These are phyloP conservation scores for Alternaria alternata DNA, from an alignment of 2,329 filamentous ascomycete genomes.

Conservation along the genomic window DNA sequence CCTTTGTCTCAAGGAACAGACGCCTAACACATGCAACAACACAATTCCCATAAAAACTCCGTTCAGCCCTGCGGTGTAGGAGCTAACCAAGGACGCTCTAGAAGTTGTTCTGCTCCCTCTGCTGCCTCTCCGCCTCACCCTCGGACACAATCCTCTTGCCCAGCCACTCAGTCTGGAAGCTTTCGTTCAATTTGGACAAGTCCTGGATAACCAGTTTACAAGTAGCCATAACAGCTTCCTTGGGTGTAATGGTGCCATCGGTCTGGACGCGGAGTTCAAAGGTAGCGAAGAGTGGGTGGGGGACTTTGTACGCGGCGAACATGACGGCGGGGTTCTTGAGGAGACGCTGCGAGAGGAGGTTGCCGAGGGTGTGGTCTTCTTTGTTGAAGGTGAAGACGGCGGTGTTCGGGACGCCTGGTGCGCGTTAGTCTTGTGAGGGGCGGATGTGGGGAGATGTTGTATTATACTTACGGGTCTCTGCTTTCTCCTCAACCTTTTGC, in stretches of 20 bases:
- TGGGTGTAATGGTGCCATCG: constrained; percentile 86
- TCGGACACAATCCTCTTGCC: constrained; percentile 48
- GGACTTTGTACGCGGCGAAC: constrained; percentile 89
- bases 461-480: constrained; percentile 82
- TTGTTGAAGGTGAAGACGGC: constrained; percentile 95
- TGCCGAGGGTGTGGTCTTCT: constrained; percentile 95
- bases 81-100: constrained; percentile 10
- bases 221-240: constrained; percentile 81
- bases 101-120: constrained; percentile 42
- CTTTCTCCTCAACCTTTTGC: constrained; percentile 89
- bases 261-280: constrained; percentile 88
- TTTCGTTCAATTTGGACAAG: constrained; percentile 79
- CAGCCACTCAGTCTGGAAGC: constrained; percentile 82
- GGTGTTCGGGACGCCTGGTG: constrained; percentile 88
- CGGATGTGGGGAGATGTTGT: not conserved
- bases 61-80: not conserved
- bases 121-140: constrained; percentile 44
- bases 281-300: constrained; percentile 53
- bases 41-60: not conserved
- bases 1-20: not conserved
- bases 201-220: constrained; percentile 85
- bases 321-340: constrained; percentile 83
- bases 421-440: constrained; percentile 1
- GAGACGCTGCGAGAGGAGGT: constrained; percentile 85
- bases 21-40: not conserved